phyloP scores from a whole-genome alignment of 352 stramenopile genomes.

The Globisporangium mamillatum region DNA sequence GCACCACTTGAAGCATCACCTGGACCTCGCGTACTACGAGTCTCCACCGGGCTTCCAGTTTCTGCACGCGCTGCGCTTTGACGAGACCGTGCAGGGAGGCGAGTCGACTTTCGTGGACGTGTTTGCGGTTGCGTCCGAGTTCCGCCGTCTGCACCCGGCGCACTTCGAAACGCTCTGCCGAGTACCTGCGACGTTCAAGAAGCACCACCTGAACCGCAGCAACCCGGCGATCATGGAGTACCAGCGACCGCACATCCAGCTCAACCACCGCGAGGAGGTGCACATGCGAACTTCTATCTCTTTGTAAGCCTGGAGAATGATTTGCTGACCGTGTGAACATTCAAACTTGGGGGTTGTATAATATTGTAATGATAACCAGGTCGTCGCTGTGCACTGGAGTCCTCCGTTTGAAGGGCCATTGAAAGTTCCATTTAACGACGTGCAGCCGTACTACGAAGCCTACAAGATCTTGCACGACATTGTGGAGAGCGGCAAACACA shows the following conservation, averaged over 20 bases:
- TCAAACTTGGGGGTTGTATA: background rate
- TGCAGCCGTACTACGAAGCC: constrained; percentile 77
- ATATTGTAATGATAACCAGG: constrained; percentile 28
- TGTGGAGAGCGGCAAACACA: constrained; percentile 67
- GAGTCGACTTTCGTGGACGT: constrained; percentile 87
- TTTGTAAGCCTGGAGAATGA: background rate
- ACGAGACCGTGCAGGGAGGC: constrained; percentile 76
- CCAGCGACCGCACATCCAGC: constrained; percentile 91
- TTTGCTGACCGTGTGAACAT: background rate
- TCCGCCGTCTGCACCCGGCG: constrained; percentile 56
- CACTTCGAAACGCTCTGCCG: constrained; percentile 76
- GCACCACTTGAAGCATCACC: constrained; percentile 87
- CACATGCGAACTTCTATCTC: background rate
- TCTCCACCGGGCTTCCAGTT: constrained; percentile 95
- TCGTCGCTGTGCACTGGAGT: constrained; percentile 91
- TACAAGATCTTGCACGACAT: constrained; percentile 81
- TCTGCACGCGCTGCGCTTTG: constrained; percentile 90
- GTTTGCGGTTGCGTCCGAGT: constrained; percentile 70
- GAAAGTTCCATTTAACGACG: constrained; percentile 68
- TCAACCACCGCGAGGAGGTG: constrained; percentile 82
- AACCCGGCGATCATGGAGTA: constrained; percentile 92
- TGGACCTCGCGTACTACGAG: constrained; percentile 97
- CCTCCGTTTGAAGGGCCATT: constrained; percentile 94
- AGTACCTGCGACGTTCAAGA: constrained; percentile 93
- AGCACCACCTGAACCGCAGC: constrained; percentile 88